phyloP scores from a whole-genome alignment of 2,329 filamentous ascomycete genomes.

The Cordyceps militaris region DNA sequence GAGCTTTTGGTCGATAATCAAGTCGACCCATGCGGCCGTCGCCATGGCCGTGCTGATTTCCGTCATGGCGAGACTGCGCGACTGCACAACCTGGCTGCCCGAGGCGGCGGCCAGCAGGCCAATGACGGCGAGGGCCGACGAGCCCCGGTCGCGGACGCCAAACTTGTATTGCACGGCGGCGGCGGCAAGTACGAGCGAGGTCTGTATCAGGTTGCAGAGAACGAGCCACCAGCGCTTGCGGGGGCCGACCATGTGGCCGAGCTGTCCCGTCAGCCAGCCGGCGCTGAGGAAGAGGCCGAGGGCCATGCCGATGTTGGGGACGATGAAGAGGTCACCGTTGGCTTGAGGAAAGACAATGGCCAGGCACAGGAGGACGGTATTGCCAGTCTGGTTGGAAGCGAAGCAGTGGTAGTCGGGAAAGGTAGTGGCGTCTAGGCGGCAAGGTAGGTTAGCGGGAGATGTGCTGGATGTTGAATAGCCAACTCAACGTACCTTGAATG shows the following conservation, averaged over 20 bases:
- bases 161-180: constrained; percentile 40
- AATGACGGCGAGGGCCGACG: constrained; percentile 37
- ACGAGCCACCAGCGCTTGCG: constrained; percentile 48
- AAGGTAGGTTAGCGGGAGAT: neutral
- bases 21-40: constrained; percentile 55
- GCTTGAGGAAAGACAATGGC: constrained; percentile 43
- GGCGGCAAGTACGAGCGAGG: constrained; percentile 45
- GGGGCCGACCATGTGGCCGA: constrained; percentile 45
- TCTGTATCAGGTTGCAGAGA: constrained; percentile 47
- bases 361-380: constrained; percentile 51
- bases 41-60: constrained; percentile 61
- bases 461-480: neutral
- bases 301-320: constrained; percentile 46
- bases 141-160: constrained; percentile 29
- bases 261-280: constrained; percentile 49
- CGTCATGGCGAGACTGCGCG: constrained; percentile 45
- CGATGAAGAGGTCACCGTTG: constrained; percentile 41
- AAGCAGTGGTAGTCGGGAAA: constrained; percentile 57
- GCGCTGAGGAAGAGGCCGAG: constrained; percentile 49
- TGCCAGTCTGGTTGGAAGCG: constrained; percentile 59
- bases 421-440: constrained; percentile 43
- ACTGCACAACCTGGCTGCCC: constrained; percentile 53
- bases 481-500: constrained; percentile 36
- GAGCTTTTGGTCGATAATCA: constrained; percentile 48
- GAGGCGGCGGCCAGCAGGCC: constrained; percentile 47